phyloP scores from a whole-genome alignment of 2,329 filamentous ascomycete species.

The Pleurostoma richardsiae region DNA sequence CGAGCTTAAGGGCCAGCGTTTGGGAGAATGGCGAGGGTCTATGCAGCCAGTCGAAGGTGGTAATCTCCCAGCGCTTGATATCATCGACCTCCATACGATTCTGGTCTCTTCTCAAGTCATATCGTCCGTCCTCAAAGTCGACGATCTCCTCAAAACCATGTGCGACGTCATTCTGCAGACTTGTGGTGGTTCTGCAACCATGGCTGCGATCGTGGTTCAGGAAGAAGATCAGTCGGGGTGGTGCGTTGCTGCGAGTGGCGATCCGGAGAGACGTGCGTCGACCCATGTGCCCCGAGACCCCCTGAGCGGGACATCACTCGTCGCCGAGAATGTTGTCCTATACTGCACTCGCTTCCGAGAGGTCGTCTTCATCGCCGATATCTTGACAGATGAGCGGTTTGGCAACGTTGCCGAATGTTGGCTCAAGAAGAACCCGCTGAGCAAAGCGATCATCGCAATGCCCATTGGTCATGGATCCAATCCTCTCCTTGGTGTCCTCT shows the following conservation, averaged over 20 bases:
- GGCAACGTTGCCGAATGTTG: conserved; percentile 69
- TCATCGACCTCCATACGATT: conserved; percentile 77
- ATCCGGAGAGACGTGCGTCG: conserved; percentile 63
- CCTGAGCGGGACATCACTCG: conserved; percentile 58
- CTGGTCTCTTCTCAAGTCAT: conserved; percentile 75
- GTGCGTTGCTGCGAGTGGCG: conserved; percentile 70
- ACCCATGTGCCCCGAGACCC: conserved; percentile 63
- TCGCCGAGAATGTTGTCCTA: conserved; percentile 72
- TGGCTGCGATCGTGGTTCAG: conserved; percentile 70
- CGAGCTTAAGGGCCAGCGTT: conserved; percentile 51
- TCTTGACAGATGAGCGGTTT: conserved; percentile 72
- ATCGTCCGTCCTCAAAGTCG: conserved; percentile 71
- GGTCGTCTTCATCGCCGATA: conserved; percentile 67
- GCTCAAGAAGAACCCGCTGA: conserved; percentile 61
- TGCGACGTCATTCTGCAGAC: conserved; percentile 76
- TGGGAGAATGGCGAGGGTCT: conserved; percentile 59
- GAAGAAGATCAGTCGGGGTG: conserved; percentile 59
- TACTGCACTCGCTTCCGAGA: conserved; percentile 76
- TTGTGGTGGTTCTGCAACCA: conserved; percentile 64
- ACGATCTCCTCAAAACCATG: conserved; percentile 74
- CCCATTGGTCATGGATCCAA: conserved; percentile 71
- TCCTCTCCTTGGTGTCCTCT: conserved; percentile 66
- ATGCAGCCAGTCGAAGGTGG: conserved; percentile 53
- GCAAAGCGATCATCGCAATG: conserved; percentile 73
- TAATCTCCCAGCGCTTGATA: conserved; percentile 68